Conservation (phyloP, 805 yeast genomes). For the Candida bentonensis region DNA sequence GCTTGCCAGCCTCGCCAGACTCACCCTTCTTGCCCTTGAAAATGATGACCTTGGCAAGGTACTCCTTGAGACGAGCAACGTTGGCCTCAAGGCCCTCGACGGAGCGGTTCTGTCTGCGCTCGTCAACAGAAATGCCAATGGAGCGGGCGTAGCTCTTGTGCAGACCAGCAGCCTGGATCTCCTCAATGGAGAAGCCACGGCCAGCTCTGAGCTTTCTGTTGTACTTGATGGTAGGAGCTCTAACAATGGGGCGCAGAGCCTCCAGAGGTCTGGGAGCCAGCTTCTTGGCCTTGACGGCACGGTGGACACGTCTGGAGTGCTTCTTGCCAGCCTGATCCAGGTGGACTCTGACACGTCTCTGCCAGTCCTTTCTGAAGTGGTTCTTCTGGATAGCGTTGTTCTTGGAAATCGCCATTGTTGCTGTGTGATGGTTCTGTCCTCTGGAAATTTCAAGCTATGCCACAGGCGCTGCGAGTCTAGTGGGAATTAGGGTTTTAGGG, state of each 20-base stretch:
- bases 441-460: no score
- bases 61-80: conserved; percentile 93
- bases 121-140: conserved; percentile 97
- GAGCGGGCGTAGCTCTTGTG: conserved; percentile 94
- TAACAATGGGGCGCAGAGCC: conserved; percentile 90
- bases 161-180: conserved; percentile 95
- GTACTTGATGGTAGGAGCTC: conserved; percentile 98
- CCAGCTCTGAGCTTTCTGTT: conserved; percentile 99
- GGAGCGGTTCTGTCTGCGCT: conserved; percentile 98
- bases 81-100: conserved; percentile 88
- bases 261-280: conserved; percentile 98
- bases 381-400: conserved; percentile 97
- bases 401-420: conserved; percentile 78
- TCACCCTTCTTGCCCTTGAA: conserved; percentile 84
- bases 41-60: conserved; percentile 88
- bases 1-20: conserved; percentile 39
- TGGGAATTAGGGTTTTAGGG: no score
- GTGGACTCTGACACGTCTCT: conserved; percentile 98
- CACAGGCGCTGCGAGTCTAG: no score
- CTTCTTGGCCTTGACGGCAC: conserved; percentile 86
- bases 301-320: conserved; percentile 89
- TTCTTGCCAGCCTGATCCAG: conserved; percentile 99
- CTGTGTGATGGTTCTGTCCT: neutral
- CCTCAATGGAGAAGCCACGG: conserved; percentile 97
- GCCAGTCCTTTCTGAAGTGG: conserved; percentile 99